Conservation (phyloP, 805 yeast species). For the Saccharomycopsis fodiens region DNA sequence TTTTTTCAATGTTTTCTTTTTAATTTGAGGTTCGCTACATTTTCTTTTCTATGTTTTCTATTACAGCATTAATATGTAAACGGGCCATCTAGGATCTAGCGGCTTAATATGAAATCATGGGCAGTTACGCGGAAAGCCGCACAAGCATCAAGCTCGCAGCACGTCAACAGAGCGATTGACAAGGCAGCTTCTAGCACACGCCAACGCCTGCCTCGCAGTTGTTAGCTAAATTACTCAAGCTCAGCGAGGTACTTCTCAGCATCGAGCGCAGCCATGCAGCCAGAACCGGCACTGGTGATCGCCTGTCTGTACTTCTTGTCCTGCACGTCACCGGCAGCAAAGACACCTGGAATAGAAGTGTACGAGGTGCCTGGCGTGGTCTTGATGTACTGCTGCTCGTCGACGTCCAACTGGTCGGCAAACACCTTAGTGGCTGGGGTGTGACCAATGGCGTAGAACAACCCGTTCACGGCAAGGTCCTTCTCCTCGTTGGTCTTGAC, state of each 20-base stretch:
- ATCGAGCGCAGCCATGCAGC: constrained; percentile 98
- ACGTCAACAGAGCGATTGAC: too few species aligned
- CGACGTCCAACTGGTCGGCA: constrained; percentile 69
- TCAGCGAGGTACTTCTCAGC: constrained; percentile 80
- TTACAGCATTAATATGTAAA: too few species aligned
- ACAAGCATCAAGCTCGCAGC: too few species aligned
- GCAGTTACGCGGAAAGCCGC: too few species aligned
- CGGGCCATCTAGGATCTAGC: too few species aligned
- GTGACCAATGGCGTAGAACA: constrained; percentile 98
- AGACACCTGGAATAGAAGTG: constrained; percentile 85
- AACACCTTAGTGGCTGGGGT: constrained; percentile 88
- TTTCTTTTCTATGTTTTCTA: too few species aligned
- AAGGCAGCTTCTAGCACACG: too few species aligned
- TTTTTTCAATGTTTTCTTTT: too few species aligned
- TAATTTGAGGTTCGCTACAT: too few species aligned
- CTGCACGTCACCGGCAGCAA: constrained; percentile 99
- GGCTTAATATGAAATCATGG: too few species aligned
- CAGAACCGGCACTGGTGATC: constrained; percentile 98
- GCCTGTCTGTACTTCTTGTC: constrained; percentile 98
- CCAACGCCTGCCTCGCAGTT: too few species aligned
- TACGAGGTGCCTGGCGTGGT: constrained; percentile 85
- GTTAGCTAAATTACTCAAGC: constrained; percentile 30
- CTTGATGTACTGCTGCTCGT: constrained; percentile 80
- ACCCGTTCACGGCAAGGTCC: constrained; percentile 77
- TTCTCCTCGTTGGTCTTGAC: constrained; percentile 59